phyloP scores from a whole-genome alignment of 164 flowering plant species.

The Vitis rupestris region DNA sequence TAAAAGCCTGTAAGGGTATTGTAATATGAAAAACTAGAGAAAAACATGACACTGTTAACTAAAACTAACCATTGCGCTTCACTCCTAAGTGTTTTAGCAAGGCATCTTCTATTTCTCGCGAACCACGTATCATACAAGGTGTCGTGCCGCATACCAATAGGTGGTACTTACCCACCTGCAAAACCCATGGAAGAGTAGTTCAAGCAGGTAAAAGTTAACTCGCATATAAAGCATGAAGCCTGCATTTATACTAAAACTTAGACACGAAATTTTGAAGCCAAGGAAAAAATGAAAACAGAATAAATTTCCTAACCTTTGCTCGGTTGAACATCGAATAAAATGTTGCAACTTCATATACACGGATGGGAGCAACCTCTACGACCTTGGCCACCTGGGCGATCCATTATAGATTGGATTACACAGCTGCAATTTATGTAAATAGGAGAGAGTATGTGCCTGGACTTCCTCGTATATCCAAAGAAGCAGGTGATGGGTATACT shows the following conservation, averaged over 20 bases:
- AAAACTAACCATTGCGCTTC: slow-evolving; percentile 83
- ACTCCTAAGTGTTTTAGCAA: slow-evolving; percentile 92
- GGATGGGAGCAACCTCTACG: slow-evolving; percentile 95
- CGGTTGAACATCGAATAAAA: slow-evolving; percentile 99
- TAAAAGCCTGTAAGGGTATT: not conserved
- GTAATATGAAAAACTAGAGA: not conserved
- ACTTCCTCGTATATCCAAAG: too few species aligned
- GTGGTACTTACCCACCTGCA: slow-evolving; percentile 96
- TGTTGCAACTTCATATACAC: slow-evolving; percentile 97
- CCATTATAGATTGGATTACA: slow-evolving; percentile 8
- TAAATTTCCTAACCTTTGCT: slow-evolving; percentile 56
- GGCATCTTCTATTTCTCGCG: slow-evolving; percentile 90
- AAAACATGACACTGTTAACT: not conserved
- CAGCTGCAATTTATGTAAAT: not conserved
- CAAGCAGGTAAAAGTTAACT: slow-evolving; percentile 4
- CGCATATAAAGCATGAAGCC: not conserved
- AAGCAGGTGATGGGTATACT: too few species aligned
- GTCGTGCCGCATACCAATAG: slow-evolving; percentile 97
- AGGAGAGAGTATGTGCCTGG: not conserved
- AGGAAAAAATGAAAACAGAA: not conserved
- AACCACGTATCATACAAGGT: slow-evolving; percentile 99
- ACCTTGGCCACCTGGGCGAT: slow-evolving; percentile 81
- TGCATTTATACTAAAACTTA: too few species aligned
- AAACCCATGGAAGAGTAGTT: slow-evolving; percentile 6
- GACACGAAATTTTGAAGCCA: too few species aligned